These are phyloP conservation scores for Starmerella sirachaensis DNA, from an alignment of 805 yeast species.

Conservation along the genomic window DNA sequence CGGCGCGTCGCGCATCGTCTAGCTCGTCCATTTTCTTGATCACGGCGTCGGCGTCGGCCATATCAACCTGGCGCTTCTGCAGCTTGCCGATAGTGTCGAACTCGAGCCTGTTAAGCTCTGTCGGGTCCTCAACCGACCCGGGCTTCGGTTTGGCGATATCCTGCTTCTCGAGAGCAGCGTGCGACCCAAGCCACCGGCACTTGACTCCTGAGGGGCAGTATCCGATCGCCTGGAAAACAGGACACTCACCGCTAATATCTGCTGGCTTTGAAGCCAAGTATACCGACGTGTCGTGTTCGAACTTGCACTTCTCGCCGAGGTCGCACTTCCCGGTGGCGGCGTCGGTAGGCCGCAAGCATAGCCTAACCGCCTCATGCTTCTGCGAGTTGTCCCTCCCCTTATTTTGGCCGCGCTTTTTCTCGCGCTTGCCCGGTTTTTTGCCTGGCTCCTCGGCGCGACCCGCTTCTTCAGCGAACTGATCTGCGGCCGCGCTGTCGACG, in stretches of 20 bases:
- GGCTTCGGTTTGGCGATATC: not conserved
- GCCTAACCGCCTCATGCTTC: slow-evolving; percentile 18
- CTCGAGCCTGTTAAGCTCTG: slow-evolving; percentile 12
- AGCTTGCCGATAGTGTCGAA: slow-evolving; percentile 25
- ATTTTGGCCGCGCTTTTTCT: slow-evolving; percentile 23
- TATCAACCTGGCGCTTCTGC: slow-evolving; percentile 51
- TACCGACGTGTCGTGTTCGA: slow-evolving; percentile 56
- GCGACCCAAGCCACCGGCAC: slow-evolving; percentile 81
- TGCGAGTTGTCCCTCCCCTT: slow-evolving; percentile 22
- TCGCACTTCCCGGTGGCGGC: slow-evolving; percentile 28
- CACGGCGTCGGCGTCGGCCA: slow-evolving; percentile 45
- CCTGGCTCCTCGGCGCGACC: slow-evolving; percentile 15
- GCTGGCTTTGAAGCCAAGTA: slow-evolving; percentile 55
- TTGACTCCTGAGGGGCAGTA: slow-evolving; percentile 86
- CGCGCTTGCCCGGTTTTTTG: slow-evolving; percentile 11
- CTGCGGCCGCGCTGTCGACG: slow-evolving; percentile 9
- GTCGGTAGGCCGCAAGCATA: slow-evolving; percentile 19
- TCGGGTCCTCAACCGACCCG: slow-evolving; percentile 10
- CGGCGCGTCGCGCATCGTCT: slow-evolving; percentile 14
- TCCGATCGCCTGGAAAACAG: slow-evolving; percentile 71
- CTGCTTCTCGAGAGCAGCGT: slow-evolving; percentile 25
- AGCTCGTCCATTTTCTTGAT: slow-evolving; percentile 39
- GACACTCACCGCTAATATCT: slow-evolving; percentile 72
- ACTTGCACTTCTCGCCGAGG: slow-evolving; percentile 63
- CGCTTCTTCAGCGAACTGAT: slow-evolving; percentile 20